A percentile compares a stretch with the other conserved stretches of the same genome.
These are phyloP conservation scores for Populus nigra DNA, from an alignment of 345 rosid genomes.

Conservation along the genomic window DNA sequence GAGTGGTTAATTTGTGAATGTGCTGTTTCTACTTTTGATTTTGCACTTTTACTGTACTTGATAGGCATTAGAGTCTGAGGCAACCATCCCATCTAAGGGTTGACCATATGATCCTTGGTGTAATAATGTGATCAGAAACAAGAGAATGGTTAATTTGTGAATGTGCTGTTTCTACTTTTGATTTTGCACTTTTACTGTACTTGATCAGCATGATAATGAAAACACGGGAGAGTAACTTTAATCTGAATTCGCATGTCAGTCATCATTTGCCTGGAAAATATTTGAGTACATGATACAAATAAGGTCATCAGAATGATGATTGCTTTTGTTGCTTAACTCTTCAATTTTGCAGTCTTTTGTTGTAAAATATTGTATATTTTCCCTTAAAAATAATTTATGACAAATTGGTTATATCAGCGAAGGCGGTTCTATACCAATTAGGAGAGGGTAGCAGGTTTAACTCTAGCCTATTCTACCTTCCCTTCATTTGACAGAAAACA, in stretches of 20 bases:
- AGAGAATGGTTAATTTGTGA: neutral
- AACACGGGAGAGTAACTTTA: neutral
- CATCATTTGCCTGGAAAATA: neutral
- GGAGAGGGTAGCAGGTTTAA: neutral
- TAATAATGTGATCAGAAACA: slow-evolving; percentile 4
- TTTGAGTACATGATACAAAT: neutral
- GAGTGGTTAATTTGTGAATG: neutral
- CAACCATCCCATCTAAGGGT: slow-evolving; percentile 24
- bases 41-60: neutral
- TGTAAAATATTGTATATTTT: neutral
- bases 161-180: neutral
- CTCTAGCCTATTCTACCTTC: neutral
- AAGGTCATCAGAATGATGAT: neutral
- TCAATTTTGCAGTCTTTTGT: neutral
- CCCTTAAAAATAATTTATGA: neutral
- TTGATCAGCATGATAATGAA: neutral
- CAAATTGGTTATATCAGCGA: neutral
- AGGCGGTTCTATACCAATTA: neutral
- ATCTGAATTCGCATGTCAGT: neutral
- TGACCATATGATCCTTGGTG: slow-evolving; percentile 1
- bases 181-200: neutral
- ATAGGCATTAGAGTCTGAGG: slow-evolving; percentile 7
- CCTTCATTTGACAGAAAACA: neutral
- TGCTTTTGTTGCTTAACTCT: too few relatives aligned
- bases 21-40: neutral